Evolutionary conservation across 1,284 basidiomycete species (phyloP), one percentile per base, ranked within the genome.

Genomic region (Cryptococcus floricola): DNA sequence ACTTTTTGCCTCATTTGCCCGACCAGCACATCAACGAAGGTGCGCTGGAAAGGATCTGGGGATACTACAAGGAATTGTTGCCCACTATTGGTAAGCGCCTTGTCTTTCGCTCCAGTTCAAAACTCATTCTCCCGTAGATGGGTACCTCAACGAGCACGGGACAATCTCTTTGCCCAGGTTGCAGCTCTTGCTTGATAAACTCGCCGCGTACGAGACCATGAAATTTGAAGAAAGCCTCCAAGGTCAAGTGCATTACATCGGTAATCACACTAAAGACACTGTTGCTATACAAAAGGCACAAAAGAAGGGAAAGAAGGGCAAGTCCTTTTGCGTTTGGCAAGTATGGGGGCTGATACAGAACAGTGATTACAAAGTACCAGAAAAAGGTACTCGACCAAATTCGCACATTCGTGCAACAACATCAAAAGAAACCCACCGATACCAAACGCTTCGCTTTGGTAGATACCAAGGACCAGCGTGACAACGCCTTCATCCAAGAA

Each of bases 11-110:
- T 8, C 91, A 98, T 78, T 78, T 98, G 52, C 96, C 95, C 6
- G 93, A 96, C 73, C 76, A 98, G 42, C 96, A 98, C 73, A 98
- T 98, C 74, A 94, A 98, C 71, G 91, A 97, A 77, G 96, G 97
- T 67, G 95, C 91, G 4, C 76, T 98, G 63, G 91, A 96, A 77
- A 83, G 84, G 59, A 80, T 98, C 58, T 98, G 97, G 76, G 88
- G 89, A 18, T 90, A 97, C 48, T 98, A 98, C 79, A 97, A 96
- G 82, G 86, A 85, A 71, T 84, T 94, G 18, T 76, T 98, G 19
- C 93, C 93, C 7, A 81, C 80, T 7, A 82, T 93, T 57, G 87
- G 88, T 88, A 60, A 59, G 85, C 74, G 19, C 8, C 31, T n/a
- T 12, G 9, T 49, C 18, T 9, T 16, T 18, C 12, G n/a, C 14